Evolutionary conservation across 176 grass and related monocot species (phyloP).

Genomic region (Triticum dicoccoides): DNA sequence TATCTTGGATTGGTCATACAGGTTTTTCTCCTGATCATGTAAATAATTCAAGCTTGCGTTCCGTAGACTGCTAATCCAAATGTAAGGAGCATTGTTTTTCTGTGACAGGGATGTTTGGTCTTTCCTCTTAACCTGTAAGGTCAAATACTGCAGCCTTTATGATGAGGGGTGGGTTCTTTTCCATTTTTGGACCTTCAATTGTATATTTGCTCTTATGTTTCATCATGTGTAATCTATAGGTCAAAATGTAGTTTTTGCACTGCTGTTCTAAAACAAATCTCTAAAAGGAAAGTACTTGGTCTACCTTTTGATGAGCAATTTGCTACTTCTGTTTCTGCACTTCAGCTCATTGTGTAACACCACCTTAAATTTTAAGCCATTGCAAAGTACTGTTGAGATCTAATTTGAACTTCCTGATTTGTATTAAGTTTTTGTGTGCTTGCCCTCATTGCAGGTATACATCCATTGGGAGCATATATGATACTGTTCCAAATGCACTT

Average conservation of each 20-base stretch:
- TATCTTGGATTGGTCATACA: slow-evolving; percentile 99
- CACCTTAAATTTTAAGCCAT: neutral
- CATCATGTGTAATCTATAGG: neutral
- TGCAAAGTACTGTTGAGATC: slow-evolving; percentile 6
- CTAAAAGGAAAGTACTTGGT: neutral
- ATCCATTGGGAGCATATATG: slow-evolving; percentile 98
- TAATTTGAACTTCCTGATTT: slow-evolving; percentile 18
- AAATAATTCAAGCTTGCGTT: slow-evolving; percentile 31
- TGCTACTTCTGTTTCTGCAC: neutral
- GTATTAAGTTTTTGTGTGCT: slow-evolving; percentile 13
- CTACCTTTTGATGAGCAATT: neutral
- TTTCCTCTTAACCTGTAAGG: slow-evolving; percentile 91
- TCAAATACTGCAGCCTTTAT: slow-evolving; percentile 94
- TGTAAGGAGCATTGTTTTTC: slow-evolving; percentile 35
- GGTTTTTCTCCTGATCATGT: slow-evolving; percentile 53
- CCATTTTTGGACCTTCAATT: neutral
- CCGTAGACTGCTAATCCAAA: slow-evolving; percentile 19
- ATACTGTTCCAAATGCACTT: slow-evolving; percentile 96
- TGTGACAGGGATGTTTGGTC: slow-evolving; percentile 93
- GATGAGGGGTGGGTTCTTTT: slow-evolving; percentile 75
- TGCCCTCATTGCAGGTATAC: slow-evolving; percentile 68
- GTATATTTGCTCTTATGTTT: slow-evolving; percentile 5
- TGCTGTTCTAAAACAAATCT: neutral
- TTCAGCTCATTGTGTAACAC: slow-evolving; percentile 15
- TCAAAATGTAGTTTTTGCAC: neutral